A percentile compares a stretch with the other conserved stretches of the same genome.
These are phyloP conservation scores for Lagerstroemia speciosa DNA, from an alignment of 345 rosid species.

Conservation along the genomic window DNA sequence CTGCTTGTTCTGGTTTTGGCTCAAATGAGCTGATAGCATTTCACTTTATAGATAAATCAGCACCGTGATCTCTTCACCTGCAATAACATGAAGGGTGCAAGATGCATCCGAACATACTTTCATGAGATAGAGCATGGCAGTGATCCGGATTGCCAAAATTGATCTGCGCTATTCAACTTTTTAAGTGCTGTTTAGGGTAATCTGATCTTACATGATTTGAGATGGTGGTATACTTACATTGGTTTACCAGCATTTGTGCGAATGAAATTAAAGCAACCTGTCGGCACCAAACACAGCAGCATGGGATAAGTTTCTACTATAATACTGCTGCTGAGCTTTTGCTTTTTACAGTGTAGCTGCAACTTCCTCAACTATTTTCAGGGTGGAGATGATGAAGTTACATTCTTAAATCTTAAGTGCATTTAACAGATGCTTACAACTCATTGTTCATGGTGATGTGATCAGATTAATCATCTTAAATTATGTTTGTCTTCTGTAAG, in stretches of 20 bases:
- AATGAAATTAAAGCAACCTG: too few relatives aligned
- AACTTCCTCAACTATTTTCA: neutral
- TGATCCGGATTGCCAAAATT: neutral
- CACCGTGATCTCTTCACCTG: neutral
- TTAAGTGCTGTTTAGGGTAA: neutral
- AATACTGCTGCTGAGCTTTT: neutral
- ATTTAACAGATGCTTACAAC: neutral
- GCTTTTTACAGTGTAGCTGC: neutral
- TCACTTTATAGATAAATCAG: neutral
- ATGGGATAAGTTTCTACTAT: too few relatives aligned
- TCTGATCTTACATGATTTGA: neutral
- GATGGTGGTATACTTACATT: neutral
- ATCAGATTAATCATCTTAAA: neutral
- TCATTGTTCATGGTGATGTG: neutral
- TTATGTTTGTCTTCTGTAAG: neutral
- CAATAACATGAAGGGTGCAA: neutral
- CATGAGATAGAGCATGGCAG: neutral
- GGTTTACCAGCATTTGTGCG: neutral
- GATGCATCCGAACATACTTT: neutral
- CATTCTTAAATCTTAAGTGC: neutral
- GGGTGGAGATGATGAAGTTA: neutral
- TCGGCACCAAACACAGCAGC: neutral
- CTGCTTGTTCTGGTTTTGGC: neutral
- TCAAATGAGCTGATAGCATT: constrained; percentile 1
- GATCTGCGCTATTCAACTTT: neutral